A percentile compares a stretch with the other conserved stretches of the same genome.
Evolutionary conservation across 2,329 filamentous ascomycete species (phyloP).

Genomic region (Epichloe sp.): DNA sequence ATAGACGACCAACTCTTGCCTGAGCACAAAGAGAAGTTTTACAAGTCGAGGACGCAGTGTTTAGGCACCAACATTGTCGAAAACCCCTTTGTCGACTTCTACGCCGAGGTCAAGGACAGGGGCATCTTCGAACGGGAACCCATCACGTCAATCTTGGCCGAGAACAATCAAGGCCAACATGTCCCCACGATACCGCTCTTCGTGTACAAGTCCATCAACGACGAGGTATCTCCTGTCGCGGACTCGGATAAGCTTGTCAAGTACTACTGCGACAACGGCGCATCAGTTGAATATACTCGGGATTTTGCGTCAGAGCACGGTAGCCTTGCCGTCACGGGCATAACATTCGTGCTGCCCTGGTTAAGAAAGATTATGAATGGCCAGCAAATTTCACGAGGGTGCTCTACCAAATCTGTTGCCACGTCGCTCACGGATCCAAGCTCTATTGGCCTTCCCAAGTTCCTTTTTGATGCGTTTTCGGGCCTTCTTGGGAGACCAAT

Average conservation of each 20-base stretch:
- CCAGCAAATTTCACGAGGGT: not conserved
- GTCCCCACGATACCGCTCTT: conserved; percentile 1
- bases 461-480: not conserved
- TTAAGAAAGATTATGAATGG: not conserved
- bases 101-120: not conserved
- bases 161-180: not conserved
- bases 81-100: not conserved
- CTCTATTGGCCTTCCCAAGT: not conserved
- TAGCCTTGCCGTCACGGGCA: not conserved
- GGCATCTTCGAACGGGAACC: not conserved
- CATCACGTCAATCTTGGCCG: not conserved
- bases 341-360: not conserved
- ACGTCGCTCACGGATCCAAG: not conserved
- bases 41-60: not conserved
- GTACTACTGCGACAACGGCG: conserved; percentile 2
- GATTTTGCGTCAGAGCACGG: not conserved
- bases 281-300: not conserved
- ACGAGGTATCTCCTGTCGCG: not conserved
- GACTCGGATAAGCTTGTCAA: not conserved
- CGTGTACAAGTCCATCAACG: not conserved
- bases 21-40: conserved; percentile 1
- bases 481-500: not conserved
- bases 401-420: not conserved
- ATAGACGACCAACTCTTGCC: conserved; percentile 10
- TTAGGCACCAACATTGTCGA: not conserved